Percentiles rank a stretch among this genome's conserved stretches.
Conservation (phyloP, 2,329 filamentous ascomycete genomes). For the Aspergillus novoparasiticus region DNA sequence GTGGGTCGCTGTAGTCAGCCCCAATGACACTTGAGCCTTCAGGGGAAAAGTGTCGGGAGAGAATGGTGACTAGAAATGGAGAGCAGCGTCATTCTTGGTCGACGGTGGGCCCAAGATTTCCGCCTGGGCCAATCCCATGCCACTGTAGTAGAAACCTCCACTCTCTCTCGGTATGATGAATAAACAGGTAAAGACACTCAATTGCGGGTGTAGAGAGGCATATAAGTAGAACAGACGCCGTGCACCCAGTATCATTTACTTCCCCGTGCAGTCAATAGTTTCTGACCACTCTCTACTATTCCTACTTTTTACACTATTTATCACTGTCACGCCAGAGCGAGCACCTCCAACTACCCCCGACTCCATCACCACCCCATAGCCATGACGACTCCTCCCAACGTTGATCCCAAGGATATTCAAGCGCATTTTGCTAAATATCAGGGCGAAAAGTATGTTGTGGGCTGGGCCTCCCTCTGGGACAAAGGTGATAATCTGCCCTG, state of each 20-base stretch:
- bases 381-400: constrained; percentile 19
- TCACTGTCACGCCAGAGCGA: neutral
- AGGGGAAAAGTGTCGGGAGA: too few relatives aligned
- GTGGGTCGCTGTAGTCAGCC: too few relatives aligned
- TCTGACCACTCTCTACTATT: constrained; percentile 10
- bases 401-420: constrained; percentile 27
- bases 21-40: too few relatives aligned
- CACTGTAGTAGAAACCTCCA: neutral
- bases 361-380: constrained; percentile 9
- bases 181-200: neutral
- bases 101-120: neutral
- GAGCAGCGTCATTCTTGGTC: neutral
- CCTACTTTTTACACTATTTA: neutral
- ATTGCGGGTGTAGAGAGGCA: neutral
- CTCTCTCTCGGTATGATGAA: neutral
- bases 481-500: constrained; percentile 57
- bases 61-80: neutral
- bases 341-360: neutral
- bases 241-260: constrained; percentile 14
- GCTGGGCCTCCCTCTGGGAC: constrained; percentile 60
- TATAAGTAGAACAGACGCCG: constrained; percentile 12
- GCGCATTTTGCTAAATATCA: constrained; percentile 48
- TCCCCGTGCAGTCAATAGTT: constrained; percentile 12
- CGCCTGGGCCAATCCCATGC: neutral
- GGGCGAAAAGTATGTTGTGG: constrained; percentile 44